Conservation (phyloP, 768 basidiomycete species). For the Boletus subcaerulescens region DNA sequence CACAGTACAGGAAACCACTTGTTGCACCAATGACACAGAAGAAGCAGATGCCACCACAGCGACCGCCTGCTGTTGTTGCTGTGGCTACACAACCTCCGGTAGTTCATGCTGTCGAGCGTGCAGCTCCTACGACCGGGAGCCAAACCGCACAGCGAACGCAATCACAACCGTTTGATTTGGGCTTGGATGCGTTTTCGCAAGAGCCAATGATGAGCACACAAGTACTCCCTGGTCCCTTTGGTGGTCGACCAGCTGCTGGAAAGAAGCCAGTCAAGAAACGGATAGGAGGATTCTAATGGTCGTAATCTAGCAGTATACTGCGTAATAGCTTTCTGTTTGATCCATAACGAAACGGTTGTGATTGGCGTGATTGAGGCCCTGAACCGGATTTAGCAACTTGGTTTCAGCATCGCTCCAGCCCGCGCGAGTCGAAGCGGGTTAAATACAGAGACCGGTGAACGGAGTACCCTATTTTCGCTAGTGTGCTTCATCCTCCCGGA, state of each 20-base stretch:
- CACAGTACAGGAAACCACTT: conserved; percentile 12
- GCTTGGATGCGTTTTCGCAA: conserved; percentile 33
- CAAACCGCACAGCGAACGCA: conserved; percentile 14
- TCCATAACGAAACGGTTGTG: background rate
- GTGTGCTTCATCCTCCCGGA: conserved; percentile 19
- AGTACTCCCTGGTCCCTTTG: conserved; percentile 65
- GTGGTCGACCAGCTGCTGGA: conserved; percentile 47
- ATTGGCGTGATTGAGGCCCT: background rate
- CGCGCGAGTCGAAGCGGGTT: background rate
- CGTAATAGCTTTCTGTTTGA: background rate
- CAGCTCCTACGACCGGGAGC: conserved; percentile 3
- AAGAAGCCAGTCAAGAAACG: conserved; percentile 65
- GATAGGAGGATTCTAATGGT: conserved; percentile 66
- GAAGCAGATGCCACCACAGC: conserved; percentile 23
- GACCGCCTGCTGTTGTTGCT: conserved; percentile 41
- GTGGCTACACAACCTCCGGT: conserved; percentile 22
- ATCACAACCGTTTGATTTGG: conserved; percentile 16
- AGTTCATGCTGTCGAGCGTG: conserved; percentile 3
- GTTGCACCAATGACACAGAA: conserved; percentile 16
- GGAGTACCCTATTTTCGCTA: conserved; percentile 21
- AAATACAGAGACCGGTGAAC: conserved; percentile 16
- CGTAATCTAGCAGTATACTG: background rate
- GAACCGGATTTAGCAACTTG: conserved; percentile 21
- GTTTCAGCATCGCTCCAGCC: conserved; percentile 12
- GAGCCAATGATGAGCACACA: conserved; percentile 63